phyloP scores from a whole-genome alignment of 495 filamentous ascomycete genomes.

The Tuber borchii region DNA sequence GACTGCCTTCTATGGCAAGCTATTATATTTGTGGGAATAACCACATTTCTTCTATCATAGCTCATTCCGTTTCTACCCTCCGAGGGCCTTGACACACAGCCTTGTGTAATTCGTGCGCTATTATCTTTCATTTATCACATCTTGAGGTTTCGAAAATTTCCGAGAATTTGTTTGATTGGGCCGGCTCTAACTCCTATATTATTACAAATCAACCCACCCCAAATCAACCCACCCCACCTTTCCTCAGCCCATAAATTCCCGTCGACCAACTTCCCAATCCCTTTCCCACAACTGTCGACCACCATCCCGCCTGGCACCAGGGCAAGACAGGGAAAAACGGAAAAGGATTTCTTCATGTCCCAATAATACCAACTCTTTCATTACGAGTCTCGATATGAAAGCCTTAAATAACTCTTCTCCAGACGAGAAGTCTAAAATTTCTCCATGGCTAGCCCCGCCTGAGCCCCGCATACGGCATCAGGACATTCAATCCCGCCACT shows the following conservation, averaged over 20 bases:
- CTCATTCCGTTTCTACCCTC: neutral
- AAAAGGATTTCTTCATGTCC: neutral
- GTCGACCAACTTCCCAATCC: neutral
- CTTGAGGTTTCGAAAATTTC: neutral
- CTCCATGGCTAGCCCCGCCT: neutral
- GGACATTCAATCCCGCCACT: neutral
- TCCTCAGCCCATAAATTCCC: neutral
- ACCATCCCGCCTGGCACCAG: neutral
- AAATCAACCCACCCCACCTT: too few species aligned
- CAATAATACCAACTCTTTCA: neutral
- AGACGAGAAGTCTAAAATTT: neutral
- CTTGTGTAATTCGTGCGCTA: neutral
- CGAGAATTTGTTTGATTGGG: neutral
- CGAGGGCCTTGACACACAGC: neutral
- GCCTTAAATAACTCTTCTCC: neutral
- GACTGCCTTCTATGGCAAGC: neutral
- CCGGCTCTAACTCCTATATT: neutral
- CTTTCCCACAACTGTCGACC: neutral
- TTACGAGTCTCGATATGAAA: neutral
- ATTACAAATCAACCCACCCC: neutral
- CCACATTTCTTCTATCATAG: neutral
- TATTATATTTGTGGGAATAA: neutral
- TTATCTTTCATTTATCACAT: neutral
- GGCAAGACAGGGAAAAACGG: neutral
- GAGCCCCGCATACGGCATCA: slow-evolving; percentile 2